Evolutionary conservation across 139 green algal species (phyloP), one percentile per base, ranked within the genome.

Genomic region (Chlamydomonas sp.): DNA sequence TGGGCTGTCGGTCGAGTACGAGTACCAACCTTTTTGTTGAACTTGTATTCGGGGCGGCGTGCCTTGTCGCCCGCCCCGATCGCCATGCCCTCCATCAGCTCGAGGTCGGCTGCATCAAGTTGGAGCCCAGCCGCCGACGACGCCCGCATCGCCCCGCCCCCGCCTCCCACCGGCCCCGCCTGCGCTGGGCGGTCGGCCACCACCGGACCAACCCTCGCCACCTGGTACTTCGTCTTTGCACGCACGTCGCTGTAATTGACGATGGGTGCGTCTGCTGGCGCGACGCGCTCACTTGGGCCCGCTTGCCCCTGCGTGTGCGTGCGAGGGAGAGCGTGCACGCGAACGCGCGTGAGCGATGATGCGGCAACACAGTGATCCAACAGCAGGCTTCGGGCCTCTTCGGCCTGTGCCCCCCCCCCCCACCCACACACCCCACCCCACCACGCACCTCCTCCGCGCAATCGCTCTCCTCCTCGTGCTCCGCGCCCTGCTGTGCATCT

Each of bases 1-100:
- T n/a, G n/a, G n/a, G n/a, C n/a, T n/a, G n/a, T n/a, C n/a, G n/a
- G n/a, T n/a, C n/a, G n/a, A n/a, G n/a, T n/a, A n/a, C n/a, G n/a
- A n/a, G n/a, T n/a, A n/a, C n/a, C n/a, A n/a, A n/a, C n/a, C 72
- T 94, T 94, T 72, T 93, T 93, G 33, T 96, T 80, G 58, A 93
- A 92, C 74, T 92, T 92, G 75, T 90, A 79, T 16, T 84, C 81
- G 8, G 85, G 62, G 0, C 87, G 76, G n/a, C n/a, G n/a, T n/a
- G n/a, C n/a, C 72, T 84, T 86, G 33, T 65, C 31, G 28, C 47
- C 35, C 28, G 38, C n/a, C 3, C 24, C 35, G 58, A 49, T 24
- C 5, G 20, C 33, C 33, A 68, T 49, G 8, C 34, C 49, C 26
- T 48, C 26, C 59, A 89, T 60, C 26, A 87, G 64, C 16, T 88